phyloP scores from a whole-genome alignment of 805 yeast genomes.

The Ogataea wickerhamii region DNA sequence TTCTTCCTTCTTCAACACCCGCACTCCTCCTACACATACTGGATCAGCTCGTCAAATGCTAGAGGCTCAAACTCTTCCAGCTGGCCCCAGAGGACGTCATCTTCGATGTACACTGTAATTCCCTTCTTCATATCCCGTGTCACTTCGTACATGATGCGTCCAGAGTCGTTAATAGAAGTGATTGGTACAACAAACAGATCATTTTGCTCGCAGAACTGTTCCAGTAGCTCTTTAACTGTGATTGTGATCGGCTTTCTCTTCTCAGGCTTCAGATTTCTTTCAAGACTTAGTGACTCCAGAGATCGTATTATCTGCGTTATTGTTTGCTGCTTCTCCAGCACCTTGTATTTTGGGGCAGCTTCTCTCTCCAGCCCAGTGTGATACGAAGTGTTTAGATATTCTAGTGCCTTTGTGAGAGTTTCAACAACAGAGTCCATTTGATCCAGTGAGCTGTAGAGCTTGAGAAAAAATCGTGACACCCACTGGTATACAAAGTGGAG shows the following conservation, averaged over 20 bases:
- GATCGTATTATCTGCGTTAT: conserved; percentile 7
- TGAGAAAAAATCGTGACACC: conserved; percentile 5
- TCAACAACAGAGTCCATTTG: conserved; percentile 7
- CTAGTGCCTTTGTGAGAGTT: conserved; percentile 10
- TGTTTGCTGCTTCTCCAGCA: conserved; percentile 3
- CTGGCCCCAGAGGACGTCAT: conserved; percentile 54
- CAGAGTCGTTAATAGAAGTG: conserved; percentile 25
- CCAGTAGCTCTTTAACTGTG: conserved; percentile 64
- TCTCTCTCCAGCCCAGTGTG: conserved; percentile 13
- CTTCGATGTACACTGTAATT: conserved; percentile 47
- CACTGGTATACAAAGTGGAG: conserved; percentile 10
- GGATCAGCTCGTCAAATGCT: conserved; percentile 31
- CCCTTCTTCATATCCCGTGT: conserved; percentile 35
- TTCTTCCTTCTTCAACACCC: too few species aligned
- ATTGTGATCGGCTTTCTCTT: conserved; percentile 28
- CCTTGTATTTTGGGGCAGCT: background rate
- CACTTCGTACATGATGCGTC: conserved; percentile 44
- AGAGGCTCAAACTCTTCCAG: conserved; percentile 41
- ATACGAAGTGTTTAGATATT: conserved; percentile 12
- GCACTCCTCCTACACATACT: conserved; percentile 3
- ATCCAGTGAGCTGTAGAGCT: conserved; percentile 2
- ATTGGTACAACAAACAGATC: conserved; percentile 42
- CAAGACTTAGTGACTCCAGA: conserved; percentile 1
- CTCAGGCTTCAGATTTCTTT: background rate
- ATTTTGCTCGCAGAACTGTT: conserved; percentile 51